Percentiles rank a stretch among this genome's conserved stretches.
Conservation (phyloP, 306 rosid species). For the Castanea mollissima region DNA sequence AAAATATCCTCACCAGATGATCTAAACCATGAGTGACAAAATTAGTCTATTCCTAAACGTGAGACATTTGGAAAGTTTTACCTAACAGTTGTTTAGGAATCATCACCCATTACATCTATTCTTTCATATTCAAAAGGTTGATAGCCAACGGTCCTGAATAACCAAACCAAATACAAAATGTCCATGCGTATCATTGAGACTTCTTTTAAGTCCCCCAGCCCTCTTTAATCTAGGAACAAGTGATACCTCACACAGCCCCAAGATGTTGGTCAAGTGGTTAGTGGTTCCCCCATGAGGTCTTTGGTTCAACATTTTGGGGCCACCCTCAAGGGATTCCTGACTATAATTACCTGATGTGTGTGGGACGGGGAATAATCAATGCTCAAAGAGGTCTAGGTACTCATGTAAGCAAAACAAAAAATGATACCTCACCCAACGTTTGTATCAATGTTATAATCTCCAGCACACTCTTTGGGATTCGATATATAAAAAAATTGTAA, state of each 20-base stretch:
- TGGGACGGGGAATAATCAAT: too few species aligned
- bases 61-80: not conserved
- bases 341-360: too few species aligned
- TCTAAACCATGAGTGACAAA: not conserved
- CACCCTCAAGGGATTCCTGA: too few species aligned
- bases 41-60: not conserved
- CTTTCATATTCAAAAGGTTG: not conserved
- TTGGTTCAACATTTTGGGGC: too few species aligned
- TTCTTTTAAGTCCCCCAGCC: not conserved
- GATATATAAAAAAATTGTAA: not conserved
- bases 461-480: not conserved
- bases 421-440: not conserved
- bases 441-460: not conserved
- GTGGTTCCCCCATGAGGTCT: too few species aligned
- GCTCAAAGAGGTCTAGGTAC: too few species aligned
- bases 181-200: not conserved
- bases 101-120: not conserved
- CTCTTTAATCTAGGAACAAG: not conserved
- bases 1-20: not conserved
- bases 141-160: not conserved
- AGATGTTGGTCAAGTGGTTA: too few species aligned
- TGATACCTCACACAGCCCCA: not conserved
- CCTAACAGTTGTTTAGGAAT: not conserved
- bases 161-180: not conserved
- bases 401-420: too few species aligned